Evolutionary conservation across 176 grass and related monocot species (phyloP).

Genomic region (Poa annua): DNA sequence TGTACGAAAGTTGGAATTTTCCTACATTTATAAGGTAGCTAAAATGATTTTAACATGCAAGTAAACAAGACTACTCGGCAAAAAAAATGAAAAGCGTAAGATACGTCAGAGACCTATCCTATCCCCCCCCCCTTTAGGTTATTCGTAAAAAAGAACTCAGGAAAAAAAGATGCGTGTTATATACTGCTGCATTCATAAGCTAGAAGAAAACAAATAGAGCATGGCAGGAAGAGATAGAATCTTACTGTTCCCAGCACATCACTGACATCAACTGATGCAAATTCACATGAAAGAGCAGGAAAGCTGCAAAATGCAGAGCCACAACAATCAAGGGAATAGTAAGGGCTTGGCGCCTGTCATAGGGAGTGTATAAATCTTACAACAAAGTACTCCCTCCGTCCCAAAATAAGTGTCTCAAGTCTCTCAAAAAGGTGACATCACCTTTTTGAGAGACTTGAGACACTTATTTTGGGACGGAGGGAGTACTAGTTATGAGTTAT

Average conservation of each 20-base stretch:
- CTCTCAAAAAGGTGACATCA: no score
- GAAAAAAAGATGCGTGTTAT: background rate
- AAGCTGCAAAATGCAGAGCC: slow-evolving; percentile 65
- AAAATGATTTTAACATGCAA: slow-evolving; percentile 6
- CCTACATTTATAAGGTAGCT: background rate
- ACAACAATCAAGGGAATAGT: slow-evolving; percentile 30
- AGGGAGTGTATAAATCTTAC: background rate
- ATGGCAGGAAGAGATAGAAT: slow-evolving; percentile 44
- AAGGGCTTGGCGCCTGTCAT: slow-evolving; percentile 3
- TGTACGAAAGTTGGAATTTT: background rate
- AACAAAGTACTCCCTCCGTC: no score
- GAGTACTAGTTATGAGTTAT: background rate
- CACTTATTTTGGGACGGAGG: no score
- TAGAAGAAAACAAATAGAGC: slow-evolving; percentile 9
- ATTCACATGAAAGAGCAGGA: slow-evolving; percentile 97
- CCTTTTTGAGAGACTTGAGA: no score
- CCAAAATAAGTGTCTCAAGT: no score
- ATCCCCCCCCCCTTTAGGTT: background rate
- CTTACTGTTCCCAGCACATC: slow-evolving; percentile 98
- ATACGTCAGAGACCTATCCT: background rate
- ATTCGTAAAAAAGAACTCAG: background rate
- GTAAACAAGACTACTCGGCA: background rate
- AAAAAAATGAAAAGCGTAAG: background rate
- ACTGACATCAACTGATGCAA: slow-evolving; percentile 94
- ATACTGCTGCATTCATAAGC: slow-evolving; percentile 20